phyloP scores from a whole-genome alignment of 805 yeast genomes.

The Candida xiaguanensis region DNA sequence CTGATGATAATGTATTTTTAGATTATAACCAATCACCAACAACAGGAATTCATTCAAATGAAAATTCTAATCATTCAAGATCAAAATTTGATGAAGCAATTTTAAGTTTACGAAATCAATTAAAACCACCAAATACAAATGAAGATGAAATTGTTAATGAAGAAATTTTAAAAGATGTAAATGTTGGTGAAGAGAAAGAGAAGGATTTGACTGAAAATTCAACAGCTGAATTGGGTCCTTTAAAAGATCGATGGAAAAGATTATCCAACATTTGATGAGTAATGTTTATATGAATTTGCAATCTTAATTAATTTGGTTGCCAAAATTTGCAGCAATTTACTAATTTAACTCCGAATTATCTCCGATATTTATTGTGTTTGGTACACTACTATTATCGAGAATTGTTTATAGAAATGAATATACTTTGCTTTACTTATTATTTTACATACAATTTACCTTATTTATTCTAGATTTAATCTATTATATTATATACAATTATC shows the following conservation, averaged over 20 bases:
- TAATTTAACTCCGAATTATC: background rate
- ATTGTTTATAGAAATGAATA: no score
- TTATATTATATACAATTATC: no score
- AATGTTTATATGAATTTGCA: background rate
- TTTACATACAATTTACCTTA: no score
- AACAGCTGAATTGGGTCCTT: constrained; percentile 9
- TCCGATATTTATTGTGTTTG: no score
- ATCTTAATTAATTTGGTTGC: background rate
- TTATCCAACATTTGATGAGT: constrained; percentile 2
- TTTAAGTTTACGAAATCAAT: constrained; percentile 2
- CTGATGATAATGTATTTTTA: constrained; percentile 30
- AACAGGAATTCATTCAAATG: background rate
- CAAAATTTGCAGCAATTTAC: background rate
- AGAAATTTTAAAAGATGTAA: constrained; percentile 2
- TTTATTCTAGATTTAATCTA: no score
- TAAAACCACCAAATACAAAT: background rate
- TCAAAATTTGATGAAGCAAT: constrained; percentile 32
- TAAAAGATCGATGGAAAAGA: constrained; percentile 8
- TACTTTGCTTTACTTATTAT: no score
- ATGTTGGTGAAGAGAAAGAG: background rate
- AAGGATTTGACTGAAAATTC: constrained; percentile 7
- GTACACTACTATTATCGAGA: no score
- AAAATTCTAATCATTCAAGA: constrained; percentile 9
- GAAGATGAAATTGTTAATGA: background rate
- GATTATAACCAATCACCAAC: constrained; percentile 16